These are phyloP conservation scores for Margaritispora aquatica DNA, from an alignment of 495 filamentous ascomycete genomes.

Conservation along the genomic window DNA sequence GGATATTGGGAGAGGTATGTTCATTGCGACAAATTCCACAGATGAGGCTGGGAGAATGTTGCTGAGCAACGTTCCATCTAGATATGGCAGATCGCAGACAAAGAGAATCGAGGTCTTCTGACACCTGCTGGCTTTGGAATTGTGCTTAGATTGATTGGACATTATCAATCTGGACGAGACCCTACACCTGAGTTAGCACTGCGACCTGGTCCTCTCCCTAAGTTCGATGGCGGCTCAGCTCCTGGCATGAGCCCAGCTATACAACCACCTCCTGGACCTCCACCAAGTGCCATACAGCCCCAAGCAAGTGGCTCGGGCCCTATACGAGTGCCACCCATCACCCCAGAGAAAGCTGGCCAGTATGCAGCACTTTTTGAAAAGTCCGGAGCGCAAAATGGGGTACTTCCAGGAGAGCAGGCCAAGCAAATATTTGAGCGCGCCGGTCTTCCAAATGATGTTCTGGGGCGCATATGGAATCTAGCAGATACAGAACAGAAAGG, in stretches of 20 bases:
- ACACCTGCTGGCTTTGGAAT: slow-evolving; percentile 87
- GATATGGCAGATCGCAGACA: slow-evolving; percentile 99
- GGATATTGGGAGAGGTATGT: slow-evolving; percentile 82
- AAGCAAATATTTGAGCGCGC: slow-evolving; percentile 95
- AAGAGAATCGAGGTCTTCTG: slow-evolving; percentile 88
- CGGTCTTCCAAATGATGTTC: slow-evolving; percentile 78
- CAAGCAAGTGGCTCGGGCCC: slow-evolving; percentile 62
- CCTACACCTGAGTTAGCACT: slow-evolving; percentile 68
- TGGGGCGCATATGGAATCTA: slow-evolving; percentile 92
- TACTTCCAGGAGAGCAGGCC: slow-evolving; percentile 85
- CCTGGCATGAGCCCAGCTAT: slow-evolving; percentile 28
- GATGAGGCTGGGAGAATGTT: slow-evolving; percentile 1
- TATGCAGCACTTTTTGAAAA: slow-evolving; percentile 84
- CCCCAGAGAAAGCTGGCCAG: slow-evolving; percentile 80
- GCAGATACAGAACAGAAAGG: slow-evolving; percentile 90
- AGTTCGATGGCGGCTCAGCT: slow-evolving; percentile 61
- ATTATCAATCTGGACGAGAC: slow-evolving; percentile 80
- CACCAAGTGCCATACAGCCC: slow-evolving; percentile 47
- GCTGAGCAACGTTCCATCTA: slow-evolving; percentile 30
- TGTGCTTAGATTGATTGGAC: slow-evolving; percentile 88
- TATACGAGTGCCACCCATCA: slow-evolving; percentile 85
- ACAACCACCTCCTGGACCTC: slow-evolving; percentile 43
- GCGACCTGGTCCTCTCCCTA: slow-evolving; percentile 79
- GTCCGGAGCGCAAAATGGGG: slow-evolving; percentile 68
- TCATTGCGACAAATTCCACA: not conserved